phyloP scores from a whole-genome alignment of 148 eudicot genomes.

The Tetragonia tetragonoides region DNA sequence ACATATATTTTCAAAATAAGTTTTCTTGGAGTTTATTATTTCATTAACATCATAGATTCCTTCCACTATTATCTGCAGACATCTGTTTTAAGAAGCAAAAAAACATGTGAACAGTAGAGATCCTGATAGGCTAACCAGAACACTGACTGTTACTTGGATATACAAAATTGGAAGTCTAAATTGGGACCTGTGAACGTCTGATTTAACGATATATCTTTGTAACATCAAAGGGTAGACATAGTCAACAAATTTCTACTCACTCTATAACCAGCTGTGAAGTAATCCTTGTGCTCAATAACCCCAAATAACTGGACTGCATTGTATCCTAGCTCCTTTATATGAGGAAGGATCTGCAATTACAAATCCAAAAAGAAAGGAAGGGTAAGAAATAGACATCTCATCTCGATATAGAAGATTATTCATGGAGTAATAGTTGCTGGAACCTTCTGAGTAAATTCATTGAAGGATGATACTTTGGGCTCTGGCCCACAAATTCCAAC shows the following conservation, averaged over 20 bases:
- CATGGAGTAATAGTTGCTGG: constrained; percentile 4
- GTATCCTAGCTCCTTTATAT: constrained; percentile 83
- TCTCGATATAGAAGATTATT: constrained; percentile 4
- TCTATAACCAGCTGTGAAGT: constrained; percentile 89
- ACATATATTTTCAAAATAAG: not conserved
- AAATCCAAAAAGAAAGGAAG: not conserved
- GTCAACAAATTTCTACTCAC: constrained; percentile 44
- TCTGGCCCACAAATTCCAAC: constrained; percentile 83
- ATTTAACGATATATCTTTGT: not conserved
- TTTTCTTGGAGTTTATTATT: not conserved
- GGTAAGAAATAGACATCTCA: not conserved
- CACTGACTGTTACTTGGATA: not conserved
- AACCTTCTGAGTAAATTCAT: constrained; percentile 74
- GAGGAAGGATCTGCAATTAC: constrained; percentile 67
- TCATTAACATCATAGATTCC: not conserved
- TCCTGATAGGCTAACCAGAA: constrained; percentile 1
- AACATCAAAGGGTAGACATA: not conserved
- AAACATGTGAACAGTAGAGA: constrained; percentile 2
- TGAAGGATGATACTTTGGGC: constrained; percentile 73
- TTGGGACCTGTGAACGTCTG: not conserved
- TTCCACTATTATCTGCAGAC: not conserved
- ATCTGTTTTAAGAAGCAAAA: not conserved
- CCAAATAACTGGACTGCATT: constrained; percentile 92
- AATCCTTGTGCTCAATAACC: constrained; percentile 95
- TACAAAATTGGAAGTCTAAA: too few species aligned